Evolutionary conservation across 192 early-diverging fungal genomes (phyloP), one percentile per base, ranked within the genome.

Genomic region (Phlyctochytrium arcticum): DNA sequence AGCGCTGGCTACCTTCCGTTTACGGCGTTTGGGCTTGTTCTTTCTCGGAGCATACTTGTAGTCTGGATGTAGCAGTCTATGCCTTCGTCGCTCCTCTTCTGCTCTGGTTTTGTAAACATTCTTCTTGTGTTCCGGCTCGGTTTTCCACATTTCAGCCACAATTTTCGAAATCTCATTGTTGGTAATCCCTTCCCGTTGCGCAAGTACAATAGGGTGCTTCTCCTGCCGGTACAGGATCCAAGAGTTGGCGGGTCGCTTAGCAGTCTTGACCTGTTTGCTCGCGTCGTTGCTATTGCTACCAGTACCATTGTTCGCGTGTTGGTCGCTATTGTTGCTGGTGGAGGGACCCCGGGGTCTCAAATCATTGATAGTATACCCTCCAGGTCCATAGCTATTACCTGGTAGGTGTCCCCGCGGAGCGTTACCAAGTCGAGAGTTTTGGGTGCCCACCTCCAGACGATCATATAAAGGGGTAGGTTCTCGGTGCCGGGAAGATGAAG

Each of bases 21-120:
- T 61, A 39, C 21, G 57, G 29, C 48, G 35, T 57, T 79, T 79
- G 23, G 53, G 33, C 6, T 68, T 68, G 39, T 57, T 60, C 48
- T 83, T 83, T 24, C 77, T 66, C 23, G 83, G 83, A 30, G 69
- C 46, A 60, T 85, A 85, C 68, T 82, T 85, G 73, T 85, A 85
- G 58, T 81, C 83, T 23, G 83, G 83, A 57, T 82, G 73, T 44
- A 69, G 72, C 27, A 78, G 47, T 70, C 75, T 71, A 56, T 85
- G 83, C 26, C 68, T 67, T 26, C 63, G 63, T 50, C 80, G 78
- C 57, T 80, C 80, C 54, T 77, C 75, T 48, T 82, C 75, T 15
- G 83, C 83, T 19, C 66, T 67, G 23, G 57, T 62, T 33, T 75
- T 68, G 53, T 80, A 85, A 19, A 70, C 57, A 17, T 61, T 69